A percentile compares a stretch with the other conserved stretches of the same genome.
Evolutionary conservation across 371 early-diverging fungal species (phyloP).

Genomic region (Mortierella sp.): DNA sequence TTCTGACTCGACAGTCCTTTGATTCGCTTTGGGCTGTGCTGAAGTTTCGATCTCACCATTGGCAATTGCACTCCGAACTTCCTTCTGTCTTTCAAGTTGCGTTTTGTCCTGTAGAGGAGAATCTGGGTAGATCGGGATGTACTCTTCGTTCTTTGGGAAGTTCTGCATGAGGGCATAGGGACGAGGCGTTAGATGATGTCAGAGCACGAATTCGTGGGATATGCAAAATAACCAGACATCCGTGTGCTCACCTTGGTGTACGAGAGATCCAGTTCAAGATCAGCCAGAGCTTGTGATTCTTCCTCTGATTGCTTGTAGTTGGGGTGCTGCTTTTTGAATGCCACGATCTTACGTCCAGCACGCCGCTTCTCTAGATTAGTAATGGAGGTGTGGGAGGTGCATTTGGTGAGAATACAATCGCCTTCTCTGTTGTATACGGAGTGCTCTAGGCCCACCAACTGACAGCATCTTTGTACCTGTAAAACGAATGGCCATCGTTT

Average conservation of each 20-base stretch:
- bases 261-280: conserved; percentile 37
- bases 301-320: conserved; percentile 25
- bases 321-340: conserved; percentile 49
- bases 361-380: conserved; percentile 35
- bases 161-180: conserved; percentile 13
- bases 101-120: conserved; percentile 21
- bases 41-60: conserved; percentile 29
- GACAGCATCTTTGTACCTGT: conserved; percentile 20
- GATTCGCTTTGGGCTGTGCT: not conserved
- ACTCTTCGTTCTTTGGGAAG: conserved; percentile 36
- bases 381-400: too few relatives aligned
- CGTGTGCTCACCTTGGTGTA: conserved; percentile 42
- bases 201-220: not conserved
- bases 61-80: conserved; percentile 29
- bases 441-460: too few relatives aligned
- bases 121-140: conserved; percentile 45
- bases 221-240: not conserved
- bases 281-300: conserved; percentile 26
- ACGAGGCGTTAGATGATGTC: too few relatives aligned
- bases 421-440: too few relatives aligned
- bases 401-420: too few relatives aligned
- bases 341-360: conserved; percentile 33
- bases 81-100: conserved; percentile 19
- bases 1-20: not conserved
- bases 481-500: conserved; percentile 18